Evolutionary conservation across 1,284 basidiomycete genomes (phyloP), one percentile per base, ranked within the genome.

Genomic region (Entoloma clypeatum): DNA sequence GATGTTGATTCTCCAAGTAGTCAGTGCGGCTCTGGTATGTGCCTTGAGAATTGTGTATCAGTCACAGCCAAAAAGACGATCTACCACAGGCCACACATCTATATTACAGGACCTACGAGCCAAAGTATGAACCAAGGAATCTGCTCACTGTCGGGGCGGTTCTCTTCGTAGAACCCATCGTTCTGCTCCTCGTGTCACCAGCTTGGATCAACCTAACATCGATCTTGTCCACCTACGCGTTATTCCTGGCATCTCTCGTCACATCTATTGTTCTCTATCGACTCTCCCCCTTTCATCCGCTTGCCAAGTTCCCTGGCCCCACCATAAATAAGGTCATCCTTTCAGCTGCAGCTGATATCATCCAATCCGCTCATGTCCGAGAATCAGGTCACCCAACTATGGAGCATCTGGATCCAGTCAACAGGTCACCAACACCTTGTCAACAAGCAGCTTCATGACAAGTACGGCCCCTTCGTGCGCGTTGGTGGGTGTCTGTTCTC

Each of bases 211-310:
- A 31, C 19, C 7, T 29, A 9, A 24, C 3, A 16, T 27, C 22
- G 8, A 16, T 51, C 11, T 24, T 47, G 3, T 24, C 32, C 10
- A 37, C 41, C 6, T 55, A 52, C 28, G 24, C 19, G 21, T 30
- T 41, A 9, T 56, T 55, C 39, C 16, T 49, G 4, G 7, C 24
- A 2, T 35, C 55, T 1, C 39, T 55, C 7, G 26, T 25, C 10
- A 21, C 36, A 4, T 58, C 53, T 17, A 45, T 58, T 14, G 27
- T 45, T 27, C 28, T 52, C 28, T 57, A 55, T 36, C 50, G 56
- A 3, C 22, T 58, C 13, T 50, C 53, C 5, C 56, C 55, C 0
- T 55, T 47, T 39, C 56, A 58, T 35, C 55, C 55, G n/a, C 41
- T 58, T 11, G 51, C 53, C 4, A 35, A 42, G 17, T 48, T 54